phyloP scores from a whole-genome alignment of 257 asterid genomes.

The Capsicum pubescens region DNA sequence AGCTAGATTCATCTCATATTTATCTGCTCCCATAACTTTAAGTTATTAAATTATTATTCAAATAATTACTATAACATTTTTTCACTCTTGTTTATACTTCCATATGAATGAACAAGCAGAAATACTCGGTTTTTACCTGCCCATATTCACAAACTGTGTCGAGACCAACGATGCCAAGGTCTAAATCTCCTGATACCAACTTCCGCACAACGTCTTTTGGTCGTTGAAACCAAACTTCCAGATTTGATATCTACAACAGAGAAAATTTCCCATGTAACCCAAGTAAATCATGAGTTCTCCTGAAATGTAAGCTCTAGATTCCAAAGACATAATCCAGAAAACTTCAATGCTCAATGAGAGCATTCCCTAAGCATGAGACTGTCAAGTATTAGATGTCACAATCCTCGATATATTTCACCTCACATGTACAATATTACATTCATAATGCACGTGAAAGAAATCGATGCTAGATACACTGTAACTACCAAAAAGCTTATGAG shows the following conservation, averaged over 20 bases:
- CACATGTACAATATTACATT: too few species aligned
- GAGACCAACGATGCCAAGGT: conserved; percentile 97
- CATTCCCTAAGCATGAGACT: neutral
- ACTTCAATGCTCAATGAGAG: neutral
- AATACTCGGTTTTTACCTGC: conserved; percentile 55
- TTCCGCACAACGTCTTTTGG: conserved; percentile 95
- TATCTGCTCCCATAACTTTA: neutral
- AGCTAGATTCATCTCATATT: conserved; percentile 15
- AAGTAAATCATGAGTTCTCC: conserved; percentile 18
- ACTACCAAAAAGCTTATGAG: neutral
- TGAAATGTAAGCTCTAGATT: neutral
- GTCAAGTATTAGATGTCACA: neutral
- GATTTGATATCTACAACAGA: conserved; percentile 65
- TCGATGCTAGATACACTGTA: neutral
- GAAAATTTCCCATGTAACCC: neutral
- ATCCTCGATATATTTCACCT: neutral
- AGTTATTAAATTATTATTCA: neutral
- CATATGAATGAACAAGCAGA: neutral
- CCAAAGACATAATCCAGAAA: neutral
- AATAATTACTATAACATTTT: conserved; percentile 22
- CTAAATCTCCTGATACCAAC: conserved; percentile 91
- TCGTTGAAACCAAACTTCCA: conserved; percentile 99
- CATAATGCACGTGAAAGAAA: neutral
- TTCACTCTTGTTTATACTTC: conserved; percentile 22
- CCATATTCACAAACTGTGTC: conserved; percentile 84